Evolutionary conservation across 768 basidiomycete species (phyloP).

Genomic region (Russula compacta): DNA sequence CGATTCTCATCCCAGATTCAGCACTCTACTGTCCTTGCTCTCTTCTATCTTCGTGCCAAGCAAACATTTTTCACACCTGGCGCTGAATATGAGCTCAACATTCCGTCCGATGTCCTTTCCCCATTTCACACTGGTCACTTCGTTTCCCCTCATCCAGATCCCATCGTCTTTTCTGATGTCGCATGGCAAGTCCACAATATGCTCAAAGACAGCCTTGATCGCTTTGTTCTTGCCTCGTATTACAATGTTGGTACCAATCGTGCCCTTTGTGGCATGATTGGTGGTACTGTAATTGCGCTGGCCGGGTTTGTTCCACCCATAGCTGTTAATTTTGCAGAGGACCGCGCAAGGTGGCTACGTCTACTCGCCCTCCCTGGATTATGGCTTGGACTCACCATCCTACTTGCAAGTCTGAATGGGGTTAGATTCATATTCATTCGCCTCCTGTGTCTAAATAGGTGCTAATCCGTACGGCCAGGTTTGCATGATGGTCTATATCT

Average conservation of each 20-base stretch:
- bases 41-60: conserved; percentile 73
- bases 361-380: conserved; percentile 54
- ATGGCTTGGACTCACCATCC: conserved; percentile 57
- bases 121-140: conserved; percentile 36
- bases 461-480: conserved; percentile 24
- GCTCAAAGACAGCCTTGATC: conserved; percentile 53
- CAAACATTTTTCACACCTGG: conserved; percentile 73
- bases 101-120: conserved; percentile 56
- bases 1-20: conserved; percentile 19
- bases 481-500: conserved; percentile 70
- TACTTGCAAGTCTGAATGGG: conserved; percentile 58
- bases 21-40: conserved; percentile 38
- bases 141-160: conserved; percentile 52
- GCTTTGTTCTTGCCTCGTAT: conserved; percentile 61
- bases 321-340: conserved; percentile 37
- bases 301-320: conserved; percentile 32
- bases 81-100: conserved; percentile 61
- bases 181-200: conserved; percentile 46
- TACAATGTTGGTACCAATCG: conserved; percentile 64
- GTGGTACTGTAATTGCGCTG: conserved; percentile 43
- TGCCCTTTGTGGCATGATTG: conserved; percentile 61
- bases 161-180: conserved; percentile 51
- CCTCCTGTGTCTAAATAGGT: background rate
- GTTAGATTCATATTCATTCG: conserved; percentile 29
- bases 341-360: conserved; percentile 47